Evolutionary conservation across 176 grass and related monocot species (phyloP).

Genomic region (Triticum urartu): DNA sequence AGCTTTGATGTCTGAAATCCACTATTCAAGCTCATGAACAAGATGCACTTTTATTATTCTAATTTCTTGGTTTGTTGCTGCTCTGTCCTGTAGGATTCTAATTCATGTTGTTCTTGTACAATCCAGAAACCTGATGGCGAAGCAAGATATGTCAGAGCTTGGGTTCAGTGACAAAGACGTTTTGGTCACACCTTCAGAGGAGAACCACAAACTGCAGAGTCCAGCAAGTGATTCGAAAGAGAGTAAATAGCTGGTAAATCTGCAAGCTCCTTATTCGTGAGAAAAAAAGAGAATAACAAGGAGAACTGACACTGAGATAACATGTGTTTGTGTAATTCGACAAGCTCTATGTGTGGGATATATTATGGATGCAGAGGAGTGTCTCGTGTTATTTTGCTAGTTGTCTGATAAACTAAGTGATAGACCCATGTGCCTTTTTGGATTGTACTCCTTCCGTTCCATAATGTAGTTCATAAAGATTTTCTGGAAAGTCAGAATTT

Average conservation of each 20-base stretch:
- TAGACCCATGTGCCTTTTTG: no score
- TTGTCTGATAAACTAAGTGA: no score
- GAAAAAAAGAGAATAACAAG: constrained; percentile 3
- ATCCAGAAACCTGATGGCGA: constrained; percentile 76
- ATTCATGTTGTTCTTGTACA: neutral
- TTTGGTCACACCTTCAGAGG: constrained; percentile 10
- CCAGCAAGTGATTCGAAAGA: constrained; percentile 1
- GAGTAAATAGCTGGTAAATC: constrained; percentile 33
- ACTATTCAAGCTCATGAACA: constrained; percentile 11
- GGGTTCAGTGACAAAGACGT: constrained; percentile 44
- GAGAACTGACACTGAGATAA: neutral
- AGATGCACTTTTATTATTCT: neutral
- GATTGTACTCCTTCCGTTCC: no score
- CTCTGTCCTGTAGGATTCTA: neutral
- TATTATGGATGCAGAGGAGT: no score
- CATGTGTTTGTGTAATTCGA: no score
- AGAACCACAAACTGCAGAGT: constrained; percentile 10
- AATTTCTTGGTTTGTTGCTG: neutral
- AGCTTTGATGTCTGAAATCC: neutral
- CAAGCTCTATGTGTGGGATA: no score
- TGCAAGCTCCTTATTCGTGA: neutral
- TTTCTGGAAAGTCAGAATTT: no score
- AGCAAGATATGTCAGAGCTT: constrained; percentile 76
- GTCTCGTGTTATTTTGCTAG: no score
- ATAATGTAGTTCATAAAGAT: no score